phyloP scores from a whole-genome alignment of 2,329 filamentous ascomycete species.

The Emmonsiellopsis sp. region DNA sequence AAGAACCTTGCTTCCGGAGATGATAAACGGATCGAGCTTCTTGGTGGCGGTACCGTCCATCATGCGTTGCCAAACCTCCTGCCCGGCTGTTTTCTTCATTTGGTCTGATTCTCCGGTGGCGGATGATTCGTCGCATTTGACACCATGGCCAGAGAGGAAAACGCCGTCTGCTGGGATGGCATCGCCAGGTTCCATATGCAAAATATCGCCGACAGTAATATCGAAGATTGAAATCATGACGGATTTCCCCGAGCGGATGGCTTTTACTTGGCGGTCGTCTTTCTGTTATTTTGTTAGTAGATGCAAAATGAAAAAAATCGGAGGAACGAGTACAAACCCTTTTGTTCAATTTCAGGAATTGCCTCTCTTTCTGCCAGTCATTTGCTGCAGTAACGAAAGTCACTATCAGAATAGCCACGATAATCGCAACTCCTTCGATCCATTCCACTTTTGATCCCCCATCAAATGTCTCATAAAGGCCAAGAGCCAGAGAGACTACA shows the following conservation, averaged over 20 bases:
- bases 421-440: slow-evolving; percentile 60
- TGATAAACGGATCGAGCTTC: slow-evolving; percentile 62
- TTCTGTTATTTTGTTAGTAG: slow-evolving; percentile 38
- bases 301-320: not conserved
- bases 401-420: slow-evolving; percentile 56
- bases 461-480: slow-evolving; percentile 58
- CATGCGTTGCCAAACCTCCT: slow-evolving; percentile 50
- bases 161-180: slow-evolving; percentile 63
- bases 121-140: slow-evolving; percentile 66
- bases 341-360: slow-evolving; percentile 55
- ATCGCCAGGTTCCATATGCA: slow-evolving; percentile 61
- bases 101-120: slow-evolving; percentile 66
- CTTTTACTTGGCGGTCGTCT: slow-evolving; percentile 57
- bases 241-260: slow-evolving; percentile 57
- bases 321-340: slow-evolving; percentile 22
- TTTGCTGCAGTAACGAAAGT: slow-evolving; percentile 55
- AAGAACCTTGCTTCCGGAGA: slow-evolving; percentile 72
- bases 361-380: slow-evolving; percentile 60
- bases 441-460: slow-evolving; percentile 47
- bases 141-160: slow-evolving; percentile 55
- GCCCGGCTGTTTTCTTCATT: slow-evolving; percentile 56
- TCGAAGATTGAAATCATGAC: slow-evolving; percentile 57
- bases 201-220: slow-evolving; percentile 59
- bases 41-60: slow-evolving; percentile 44
- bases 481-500: slow-evolving; percentile 58